Base-by-base conservation (phyloP, 805 yeast genomes). In the Zygoascus ofunaensis region DNA sequence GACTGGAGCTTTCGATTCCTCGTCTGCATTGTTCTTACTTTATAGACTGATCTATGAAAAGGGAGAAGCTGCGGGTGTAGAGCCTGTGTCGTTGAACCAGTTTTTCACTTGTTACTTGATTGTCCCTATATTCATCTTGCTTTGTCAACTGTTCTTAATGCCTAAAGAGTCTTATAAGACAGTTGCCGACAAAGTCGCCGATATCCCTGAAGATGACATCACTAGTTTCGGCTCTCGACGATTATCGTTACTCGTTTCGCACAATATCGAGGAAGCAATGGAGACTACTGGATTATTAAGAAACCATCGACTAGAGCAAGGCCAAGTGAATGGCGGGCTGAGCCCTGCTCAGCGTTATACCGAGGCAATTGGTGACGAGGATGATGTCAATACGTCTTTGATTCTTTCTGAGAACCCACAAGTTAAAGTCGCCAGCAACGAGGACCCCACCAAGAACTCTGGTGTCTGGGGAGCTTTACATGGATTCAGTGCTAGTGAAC, bases 1-100 rank as follows among this genome's bases (percentile, higher is more conserved):
- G 41, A 86, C 96, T 0, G 97, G 97, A n/a, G 87, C 95, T 0
- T 87, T 89, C 58, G 97, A 90, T 62, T 73, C 95, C 0, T 84
- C 95, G 1, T 79, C 94, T n/a, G 96, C 95, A 0, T 72, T 89
- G 39, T 89, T 89, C 58, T 68, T 87, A 53, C 54, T 75, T 8
- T 90, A 87, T 66, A 68, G 95, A 54, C 48, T 87, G 15, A 55
- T 74, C 10, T 87, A 83, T 62, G 78, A 76, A 50, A 58, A 57
- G 20, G 45, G 54, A 15, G 49, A 54, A 17, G 49, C 51, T 15
- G 39, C 62, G 28, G 30, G 30, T 8, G 12, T 12, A 7, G 30
- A 26, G 30, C 30, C 30, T 8, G 53, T 82, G 20, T 55, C 77
- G 0, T 57, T 87, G 8, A 58, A 68, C 18, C 66, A 60, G 34